phyloP scores from a whole-genome alignment of 306 rosid genomes.

The Neltuma alba region DNA sequence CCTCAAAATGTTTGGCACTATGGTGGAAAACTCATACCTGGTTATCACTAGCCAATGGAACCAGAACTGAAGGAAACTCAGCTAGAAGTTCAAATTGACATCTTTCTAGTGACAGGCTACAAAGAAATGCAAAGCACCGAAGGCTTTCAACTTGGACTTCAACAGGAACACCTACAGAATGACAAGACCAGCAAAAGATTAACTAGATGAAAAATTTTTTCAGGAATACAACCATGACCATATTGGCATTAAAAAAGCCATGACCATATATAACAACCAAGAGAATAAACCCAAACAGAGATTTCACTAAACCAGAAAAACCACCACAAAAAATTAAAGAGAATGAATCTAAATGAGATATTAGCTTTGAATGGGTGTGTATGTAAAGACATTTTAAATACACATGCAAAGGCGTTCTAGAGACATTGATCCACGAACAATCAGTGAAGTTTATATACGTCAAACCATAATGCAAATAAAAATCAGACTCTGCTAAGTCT shows the following conservation, averaged over 20 bases:
- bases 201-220: slow-evolving; percentile 11
- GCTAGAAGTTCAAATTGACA: slow-evolving; percentile 64
- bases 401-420: neutral
- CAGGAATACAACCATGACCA: neutral
- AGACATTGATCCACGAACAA: neutral
- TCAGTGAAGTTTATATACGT: neutral
- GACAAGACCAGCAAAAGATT: slow-evolving; percentile 30
- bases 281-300: neutral
- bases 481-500: neutral
- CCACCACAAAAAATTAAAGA: neutral
- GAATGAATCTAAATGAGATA: neutral
- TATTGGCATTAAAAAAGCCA: too few relatives aligned
- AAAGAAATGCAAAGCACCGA: slow-evolving; percentile 67
- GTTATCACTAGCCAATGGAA: slow-evolving; percentile 69
- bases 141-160: slow-evolving; percentile 90
- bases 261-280: neutral
- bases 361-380: neutral
- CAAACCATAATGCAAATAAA: neutral
- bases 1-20: neutral
- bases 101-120: slow-evolving; percentile 59
- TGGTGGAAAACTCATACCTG: slow-evolving; percentile 48
- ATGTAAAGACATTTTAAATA: neutral
- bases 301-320: neutral
- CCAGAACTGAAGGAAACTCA: slow-evolving; percentile 81
- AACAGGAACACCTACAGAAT: slow-evolving; percentile 67